phyloP scores from a whole-genome alignment of 2,329 filamentous ascomycete species.

The Sporothrix luriei region DNA sequence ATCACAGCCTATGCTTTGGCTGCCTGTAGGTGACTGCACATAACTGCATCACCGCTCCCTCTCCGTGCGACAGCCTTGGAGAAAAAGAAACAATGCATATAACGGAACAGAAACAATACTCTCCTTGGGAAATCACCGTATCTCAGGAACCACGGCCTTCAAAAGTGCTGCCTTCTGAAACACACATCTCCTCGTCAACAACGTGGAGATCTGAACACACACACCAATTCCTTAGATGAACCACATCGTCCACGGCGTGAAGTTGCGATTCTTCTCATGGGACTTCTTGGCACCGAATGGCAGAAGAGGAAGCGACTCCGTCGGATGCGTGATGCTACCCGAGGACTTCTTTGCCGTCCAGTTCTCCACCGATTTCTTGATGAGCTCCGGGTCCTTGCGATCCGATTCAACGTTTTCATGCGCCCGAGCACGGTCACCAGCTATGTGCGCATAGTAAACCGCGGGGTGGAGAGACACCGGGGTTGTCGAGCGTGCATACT shows the following conservation, averaged over 20 bases:
- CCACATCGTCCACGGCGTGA: slow-evolving; percentile 50
- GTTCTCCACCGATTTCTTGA: slow-evolving; percentile 49
- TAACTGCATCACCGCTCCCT: background rate
- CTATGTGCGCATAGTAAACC: slow-evolving; percentile 94
- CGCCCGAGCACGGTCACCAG: slow-evolving; percentile 73
- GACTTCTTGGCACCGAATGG: slow-evolving; percentile 38
- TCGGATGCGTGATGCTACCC: slow-evolving; percentile 36
- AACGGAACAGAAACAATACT: slow-evolving; percentile 1
- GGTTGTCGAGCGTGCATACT: slow-evolving; percentile 88
- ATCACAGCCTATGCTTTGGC: background rate
- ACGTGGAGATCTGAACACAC: background rate
- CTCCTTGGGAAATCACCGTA: background rate
- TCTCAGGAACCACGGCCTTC: background rate
- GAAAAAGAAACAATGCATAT: background rate
- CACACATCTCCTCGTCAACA: background rate
- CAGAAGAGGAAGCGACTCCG: slow-evolving; percentile 40
- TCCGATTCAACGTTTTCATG: slow-evolving; percentile 64
- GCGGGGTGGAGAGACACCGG: slow-evolving; percentile 87
- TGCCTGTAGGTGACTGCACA: background rate
- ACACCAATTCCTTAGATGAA: slow-evolving; percentile 44
- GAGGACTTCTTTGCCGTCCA: slow-evolving; percentile 47
- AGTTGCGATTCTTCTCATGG: slow-evolving; percentile 34
- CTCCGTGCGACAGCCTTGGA: background rate
- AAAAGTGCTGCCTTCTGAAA: background rate
- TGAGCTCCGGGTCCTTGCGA: slow-evolving; percentile 49